Evolutionary conservation across 2,329 filamentous ascomycete genomes (phyloP), one percentile per base, ranked within the genome.

Genomic region (Penicillium occitanis): DNA sequence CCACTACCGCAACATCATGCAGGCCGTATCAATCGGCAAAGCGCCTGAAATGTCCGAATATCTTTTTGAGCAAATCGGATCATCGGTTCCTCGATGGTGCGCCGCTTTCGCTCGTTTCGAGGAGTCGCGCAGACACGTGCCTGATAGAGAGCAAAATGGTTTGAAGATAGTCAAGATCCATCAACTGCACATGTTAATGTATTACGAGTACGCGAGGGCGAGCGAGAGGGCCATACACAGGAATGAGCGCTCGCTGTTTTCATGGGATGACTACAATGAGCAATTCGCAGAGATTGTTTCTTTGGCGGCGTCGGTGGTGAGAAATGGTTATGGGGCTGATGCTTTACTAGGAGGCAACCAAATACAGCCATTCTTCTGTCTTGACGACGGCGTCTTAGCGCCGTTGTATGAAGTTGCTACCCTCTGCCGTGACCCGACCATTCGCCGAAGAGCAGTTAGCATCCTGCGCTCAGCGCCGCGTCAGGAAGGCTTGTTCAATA

Each of bases 321-420:
- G 3, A 4, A 13, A 14, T 33, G 8, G 48, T 17, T 17, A 17
- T 8, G 48, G 5, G 48, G 17, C 30, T 6, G 19, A 14, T 2
- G 1, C 7, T 51, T 11, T n/a, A 37, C 30, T 4, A n/a, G 4
- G 14, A 6, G n/a, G 2, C 17, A 22, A 22, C 1, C 28, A 14
- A 35, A 57, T 37, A 8, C 53, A 22, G 28, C 64, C 64, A 25
- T 13, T 70, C 17, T 76, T 76, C 57, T 72, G 72, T 13, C 73
- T 76, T 30, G 73, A 75, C 59, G 69, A 73, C 14, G 72, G 73
- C 5, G 70, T 75, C 19, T 69, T 75, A 6, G 68, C 66, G n/a
- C 68, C 71, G 6, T 63, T 75, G 11, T 73, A 71, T n/a, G 70
- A 73, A 35, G 69, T 72, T 13, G 72, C 72, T 50, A 69, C 72